Evolutionary conservation across 2,329 filamentous ascomycete genomes (phyloP).

Genomic region (Graphilbum fragrans): DNA sequence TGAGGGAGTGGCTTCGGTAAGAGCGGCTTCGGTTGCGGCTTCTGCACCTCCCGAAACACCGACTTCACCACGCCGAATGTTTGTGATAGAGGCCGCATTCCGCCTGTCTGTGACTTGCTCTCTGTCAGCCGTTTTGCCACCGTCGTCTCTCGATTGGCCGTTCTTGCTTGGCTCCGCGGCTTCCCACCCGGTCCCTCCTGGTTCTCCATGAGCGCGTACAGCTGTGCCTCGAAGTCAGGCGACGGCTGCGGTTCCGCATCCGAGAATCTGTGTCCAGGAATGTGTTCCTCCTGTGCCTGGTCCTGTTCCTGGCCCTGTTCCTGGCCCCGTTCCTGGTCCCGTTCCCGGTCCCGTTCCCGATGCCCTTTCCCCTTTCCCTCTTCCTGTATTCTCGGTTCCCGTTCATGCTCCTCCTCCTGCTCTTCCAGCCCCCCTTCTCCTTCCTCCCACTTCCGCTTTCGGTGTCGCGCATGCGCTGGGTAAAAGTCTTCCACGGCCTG

Average conservation of each 20-base stretch:
- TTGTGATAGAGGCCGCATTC: slow-evolving; percentile 6
- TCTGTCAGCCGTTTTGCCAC: no score
- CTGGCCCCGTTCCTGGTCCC: not conserved
- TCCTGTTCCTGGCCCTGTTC: no score
- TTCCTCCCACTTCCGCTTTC: slow-evolving; percentile 2
- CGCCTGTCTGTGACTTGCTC: not conserved
- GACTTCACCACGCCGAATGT: slow-evolving; percentile 7
- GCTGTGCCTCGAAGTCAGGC: slow-evolving; percentile 6
- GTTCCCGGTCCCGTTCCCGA: no score
- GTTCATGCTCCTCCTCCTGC: not conserved
- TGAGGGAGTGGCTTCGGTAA: not conserved
- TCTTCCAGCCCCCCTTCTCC: not conserved
- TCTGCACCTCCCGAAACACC: not conserved
- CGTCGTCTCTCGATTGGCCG: no score
- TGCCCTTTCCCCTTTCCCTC: no score
- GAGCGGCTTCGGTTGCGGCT: not conserved
- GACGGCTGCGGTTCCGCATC: not conserved
- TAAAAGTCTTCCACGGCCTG: slow-evolving; percentile 84
- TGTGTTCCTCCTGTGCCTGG: no score
- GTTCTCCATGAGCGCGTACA: slow-evolving; percentile 1
- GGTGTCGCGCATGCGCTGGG: slow-evolving; percentile 25
- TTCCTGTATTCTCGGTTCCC: no score
- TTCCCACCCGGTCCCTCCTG: not conserved
- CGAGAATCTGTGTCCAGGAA: no score
- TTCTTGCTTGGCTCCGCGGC: no score